Base-by-base conservation (phyloP, 441 rosid species). In the Gossypium davidsonii region DNA sequence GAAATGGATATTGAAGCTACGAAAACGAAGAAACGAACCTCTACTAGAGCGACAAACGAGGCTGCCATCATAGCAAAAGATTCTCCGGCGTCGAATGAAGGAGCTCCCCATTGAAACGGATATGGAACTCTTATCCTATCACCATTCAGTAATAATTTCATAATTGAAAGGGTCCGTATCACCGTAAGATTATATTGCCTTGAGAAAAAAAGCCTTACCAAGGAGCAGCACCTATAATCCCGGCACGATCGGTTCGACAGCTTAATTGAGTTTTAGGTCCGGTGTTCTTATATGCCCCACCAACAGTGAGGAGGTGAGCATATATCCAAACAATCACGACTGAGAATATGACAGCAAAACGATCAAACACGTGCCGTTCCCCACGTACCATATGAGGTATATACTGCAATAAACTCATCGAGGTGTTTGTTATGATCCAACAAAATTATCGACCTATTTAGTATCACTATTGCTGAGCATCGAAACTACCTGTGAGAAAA, bases 81-180 rank as follows among this genome's bases (percentile, higher is more conserved):
- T 79, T 90, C 92, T 12, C 92, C 92, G 0, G 94, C 94, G 74
- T 88, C 81, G 77, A 90, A 90, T 46, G 87, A 79, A 53, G 92
- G 94, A 48, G 92, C 80, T 75, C 93, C 93, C 93, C 91, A 89
- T 79, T 89, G 91, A 58, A 89, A 89, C 37, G 91, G 93, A 61
- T 85, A 89, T 37, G 93, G 93, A 28, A 90, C 87, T 78, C 87
- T 84, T 74, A 90, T 90, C 94, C 94, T 88, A 42, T 52, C 46
- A 77, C 46, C 60, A 76, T 28, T 63, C 34, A 70, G 28, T 9
- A 17, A 26, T 49, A 15, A n/a, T 48, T 31, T 31, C 34, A 5
- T 31, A 31, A 1, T 31, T 31, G 6, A 31, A 1, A 31, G 34
- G 34, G 34, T 31, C 34, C 34, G 0, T 31, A 31, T 31, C 34